Base-by-base conservation (phyloP, 164 flowering plant genomes). In the Buxus sempervirens region DNA sequence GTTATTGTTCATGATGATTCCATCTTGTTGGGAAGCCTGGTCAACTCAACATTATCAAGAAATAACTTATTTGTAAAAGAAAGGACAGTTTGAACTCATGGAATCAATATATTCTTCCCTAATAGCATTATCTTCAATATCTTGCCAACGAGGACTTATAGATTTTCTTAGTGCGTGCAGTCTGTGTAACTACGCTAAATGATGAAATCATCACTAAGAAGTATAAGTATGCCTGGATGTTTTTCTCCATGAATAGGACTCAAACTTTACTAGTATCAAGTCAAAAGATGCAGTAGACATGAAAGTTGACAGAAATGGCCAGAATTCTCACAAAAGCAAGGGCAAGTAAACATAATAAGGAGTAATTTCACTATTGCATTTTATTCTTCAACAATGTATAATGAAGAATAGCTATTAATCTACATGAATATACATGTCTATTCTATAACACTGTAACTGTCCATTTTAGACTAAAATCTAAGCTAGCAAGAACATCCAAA, bases 381-480 rank as follows among this genome's bases (percentile, higher is more conserved):
- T 51, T 64, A 38, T 54, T 53, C 53, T 66, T 59, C 45, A 66
- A 67, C 54, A 60, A 32, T 62, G 55, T 21, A 54, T 54, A 57
- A 65, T 48, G 60, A 62, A 38, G 60, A 23, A 41, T 49, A 22
- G 38, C 26, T 56, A 28, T 23, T 24, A 56, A 38, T 54, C 54
- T 58, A 58, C n/a, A 7, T 45, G 54, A 63, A 54, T 19, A 12
- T 24, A 38, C 19, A 22, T 62, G 62, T 26, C 70, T 71, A 66
- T 24, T 61, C 73, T 69, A 63, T 26, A 8, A 56, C 61, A 62
- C 51, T 54, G 65, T 60, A 64, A 60, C 19, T 38, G 27, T 60
- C 21, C 28, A 48, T 54, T 64, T 53, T 27, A 65, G 58, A 60
- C 64, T 69, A 66, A 26, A 58, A 60, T 69, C 72, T 75, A 73